phyloP scores from a whole-genome alignment of 2,329 filamentous ascomycete species.

The Cladorrhinum sp. region DNA sequence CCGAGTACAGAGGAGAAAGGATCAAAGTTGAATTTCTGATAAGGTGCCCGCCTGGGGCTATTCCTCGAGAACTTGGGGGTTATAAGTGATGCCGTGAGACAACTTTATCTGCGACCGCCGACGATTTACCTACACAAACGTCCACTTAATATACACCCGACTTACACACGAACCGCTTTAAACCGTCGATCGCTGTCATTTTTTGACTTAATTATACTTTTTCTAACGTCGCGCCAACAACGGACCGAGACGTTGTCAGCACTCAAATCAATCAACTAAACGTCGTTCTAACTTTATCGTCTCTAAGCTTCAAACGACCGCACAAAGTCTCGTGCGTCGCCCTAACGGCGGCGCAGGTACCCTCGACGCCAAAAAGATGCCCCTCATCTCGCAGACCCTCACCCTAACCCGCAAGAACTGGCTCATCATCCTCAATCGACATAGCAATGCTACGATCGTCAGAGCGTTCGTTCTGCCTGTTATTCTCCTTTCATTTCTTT shows the following conservation, averaged over 20 bases:
- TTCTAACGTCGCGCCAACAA: neutral
- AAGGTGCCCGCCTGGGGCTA: neutral
- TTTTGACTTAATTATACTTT: neutral
- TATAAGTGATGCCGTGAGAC: too few relatives aligned
- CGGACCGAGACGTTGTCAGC: neutral
- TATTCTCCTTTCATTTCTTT: constrained; percentile 57
- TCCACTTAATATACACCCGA: too few relatives aligned
- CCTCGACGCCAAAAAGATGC: constrained; percentile 39
- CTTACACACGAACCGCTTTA: too few relatives aligned
- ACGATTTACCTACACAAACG: too few relatives aligned
- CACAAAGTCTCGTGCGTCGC: too few relatives aligned
- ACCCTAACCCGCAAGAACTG: constrained; percentile 63
- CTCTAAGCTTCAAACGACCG: too few relatives aligned
- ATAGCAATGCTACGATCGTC: constrained; percentile 49
- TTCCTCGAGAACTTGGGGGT: neutral
- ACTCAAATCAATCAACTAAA: neutral
- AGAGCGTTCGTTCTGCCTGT: constrained; percentile 61
- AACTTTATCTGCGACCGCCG: too few relatives aligned
- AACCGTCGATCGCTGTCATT: neutral
- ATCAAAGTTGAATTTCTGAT: neutral
- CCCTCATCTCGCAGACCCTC: constrained; percentile 55
- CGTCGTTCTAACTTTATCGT: too few relatives aligned
- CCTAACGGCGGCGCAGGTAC: neutral
- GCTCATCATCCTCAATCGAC: constrained; percentile 55
- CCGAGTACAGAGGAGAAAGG: neutral